A percentile compares a stretch with the other conserved stretches of the same genome.
phyloP scores from a whole-genome alignment of 2,329 filamentous ascomycete genomes.

The Scedosporium dehoogii region DNA sequence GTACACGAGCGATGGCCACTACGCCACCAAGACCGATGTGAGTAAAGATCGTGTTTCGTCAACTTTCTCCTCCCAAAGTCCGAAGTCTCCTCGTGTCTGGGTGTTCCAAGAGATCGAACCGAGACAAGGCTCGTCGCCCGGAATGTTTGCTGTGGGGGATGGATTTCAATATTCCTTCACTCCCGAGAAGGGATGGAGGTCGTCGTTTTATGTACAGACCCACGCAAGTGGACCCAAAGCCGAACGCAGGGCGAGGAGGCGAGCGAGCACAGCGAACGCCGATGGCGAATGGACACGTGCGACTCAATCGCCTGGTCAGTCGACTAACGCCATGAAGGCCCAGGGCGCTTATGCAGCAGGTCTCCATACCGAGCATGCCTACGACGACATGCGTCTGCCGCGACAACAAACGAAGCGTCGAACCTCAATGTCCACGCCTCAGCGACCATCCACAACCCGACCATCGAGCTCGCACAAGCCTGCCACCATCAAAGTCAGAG shows the following conservation, averaged over 20 bases:
- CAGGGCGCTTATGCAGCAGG: not conserved
- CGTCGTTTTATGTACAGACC: not conserved
- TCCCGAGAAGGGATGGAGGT: not conserved
- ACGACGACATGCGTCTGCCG: not conserved
- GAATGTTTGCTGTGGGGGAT: not conserved
- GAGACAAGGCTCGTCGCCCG: not conserved
- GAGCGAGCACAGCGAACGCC: not conserved
- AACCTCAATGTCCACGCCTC: conserved; percentile 37
- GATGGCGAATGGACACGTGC: not conserved
- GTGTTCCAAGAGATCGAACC: not conserved
- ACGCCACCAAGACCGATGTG: conserved; percentile 50
- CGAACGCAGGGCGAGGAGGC: not conserved
- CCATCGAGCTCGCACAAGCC: conserved; percentile 32
- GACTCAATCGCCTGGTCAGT: not conserved
- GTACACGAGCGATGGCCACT: conserved; percentile 52
- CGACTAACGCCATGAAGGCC: not conserved
- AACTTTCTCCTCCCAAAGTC: conserved; percentile 1
- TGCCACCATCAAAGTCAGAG: conserved; percentile 19
- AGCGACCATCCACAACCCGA: conserved; percentile 42
- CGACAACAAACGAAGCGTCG: conserved; percentile 21
- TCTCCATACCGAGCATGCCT: not conserved
- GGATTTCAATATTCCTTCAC: not conserved
- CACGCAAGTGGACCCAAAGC: not conserved
- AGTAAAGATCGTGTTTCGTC: conserved; percentile 26
- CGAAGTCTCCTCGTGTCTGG: not conserved